Evolutionary conservation across 129 eudicot genomes (phyloP), one percentile per base, ranked within the genome.

Genomic region (Mikania micrantha): DNA sequence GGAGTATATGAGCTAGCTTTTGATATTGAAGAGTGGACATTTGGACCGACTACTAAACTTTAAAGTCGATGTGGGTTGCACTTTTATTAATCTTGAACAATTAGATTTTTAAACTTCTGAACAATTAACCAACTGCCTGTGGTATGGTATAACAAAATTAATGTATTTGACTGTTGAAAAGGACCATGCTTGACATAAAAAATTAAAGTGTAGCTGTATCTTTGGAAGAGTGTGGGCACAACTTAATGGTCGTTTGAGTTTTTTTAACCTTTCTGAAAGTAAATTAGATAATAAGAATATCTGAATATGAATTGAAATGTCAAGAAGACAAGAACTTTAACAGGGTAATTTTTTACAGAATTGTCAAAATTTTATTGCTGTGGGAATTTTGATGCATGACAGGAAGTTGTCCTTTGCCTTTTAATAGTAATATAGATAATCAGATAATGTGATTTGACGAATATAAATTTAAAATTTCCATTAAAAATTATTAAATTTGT

Each of bases 311-410:
- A 52, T n/a, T 10, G 60, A 53, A 53, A n/a, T 10, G 31, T 24
- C 66, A 60, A 60, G 40, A 60, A 60, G n/a, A n/a, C n/a, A n/a
- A n/a, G n/a, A n/a, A n/a, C 45, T 32, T 44, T 29, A 15, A 44
- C 45, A n/a, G 19, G 2, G 8, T 35, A 1, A 4, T 3, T 4
- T 0, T 35, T 60, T 58, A 5, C 21, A 16, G 21, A 11, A 28
- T 29, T 6, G 41, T 28, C 64, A 24, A 44, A 2, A n/a, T 29
- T 58, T 13, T 58, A 17, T 5, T 24, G 8, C 7, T 17, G 13
- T 4, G 20, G 50, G n/a, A 44, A 44, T 44, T 10, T 15, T 44
- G 20, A 44, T 44, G 50, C 50, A 2, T 44, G 50, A 13, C 50
- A 13, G 50, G 50, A 44, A 44, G 20, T 44, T 20, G 7, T 44